Percentiles rank a stretch among this genome's conserved stretches.
Evolutionary conservation across 257 asterid species (phyloP).

Genomic region (Solanum chmielewskii): DNA sequence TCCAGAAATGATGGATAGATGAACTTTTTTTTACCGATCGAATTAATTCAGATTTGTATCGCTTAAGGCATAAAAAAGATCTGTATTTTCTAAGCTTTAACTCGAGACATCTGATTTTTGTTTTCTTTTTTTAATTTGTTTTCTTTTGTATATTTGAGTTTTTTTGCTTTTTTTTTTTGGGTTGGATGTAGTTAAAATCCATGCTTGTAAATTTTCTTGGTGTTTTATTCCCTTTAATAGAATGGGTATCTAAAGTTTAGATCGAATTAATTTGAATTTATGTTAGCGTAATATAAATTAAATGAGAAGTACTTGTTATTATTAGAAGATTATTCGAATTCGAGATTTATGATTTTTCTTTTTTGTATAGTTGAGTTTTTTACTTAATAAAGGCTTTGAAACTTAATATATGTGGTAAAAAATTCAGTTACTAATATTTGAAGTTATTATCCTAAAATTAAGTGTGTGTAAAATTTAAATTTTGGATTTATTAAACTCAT

Average conservation of each 20-base stretch:
- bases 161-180: not conserved
- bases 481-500: not conserved
- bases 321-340: not conserved
- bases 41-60: not conserved
- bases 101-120: not conserved
- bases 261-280: not conserved
- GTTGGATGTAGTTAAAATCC: not conserved
- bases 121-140: not conserved
- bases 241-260: not conserved
- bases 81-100: not conserved
- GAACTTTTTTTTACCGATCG: not conserved
- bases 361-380: not conserved
- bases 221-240: not conserved
- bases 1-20: slow-evolving; percentile 24
- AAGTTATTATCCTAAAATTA: not conserved
- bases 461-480: too few species aligned
- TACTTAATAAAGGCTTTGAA: not conserved
- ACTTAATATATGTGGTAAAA: not conserved
- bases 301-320: not conserved
- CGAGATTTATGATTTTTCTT: fast-evolving
- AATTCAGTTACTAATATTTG: not conserved
- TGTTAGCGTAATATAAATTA: not conserved
- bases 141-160: not conserved
- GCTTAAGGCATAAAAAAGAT: not conserved
- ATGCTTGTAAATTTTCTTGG: not conserved